These are phyloP conservation scores for Malus hybrid DNA, from an alignment of 331 rosid genomes.

Conservation along the genomic window DNA sequence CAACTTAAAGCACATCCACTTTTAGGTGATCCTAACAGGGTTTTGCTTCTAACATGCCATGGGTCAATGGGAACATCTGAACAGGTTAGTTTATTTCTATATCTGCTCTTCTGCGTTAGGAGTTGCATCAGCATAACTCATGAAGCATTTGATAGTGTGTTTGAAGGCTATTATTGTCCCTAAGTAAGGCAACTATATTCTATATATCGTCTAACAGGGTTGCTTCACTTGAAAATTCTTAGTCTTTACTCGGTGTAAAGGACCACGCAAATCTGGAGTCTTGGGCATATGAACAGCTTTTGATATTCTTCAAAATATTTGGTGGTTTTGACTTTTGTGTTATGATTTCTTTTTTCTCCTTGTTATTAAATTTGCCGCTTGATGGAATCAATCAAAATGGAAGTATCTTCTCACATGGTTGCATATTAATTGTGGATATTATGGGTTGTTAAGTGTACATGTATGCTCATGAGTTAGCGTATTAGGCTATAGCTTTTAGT, in stretches of 20 bases:
- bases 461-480: not conserved
- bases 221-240: not conserved
- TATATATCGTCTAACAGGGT: not conserved
- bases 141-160: not conserved
- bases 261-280: not conserved
- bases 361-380: too few species aligned
- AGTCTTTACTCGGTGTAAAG: not conserved
- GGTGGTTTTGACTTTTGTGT: not conserved
- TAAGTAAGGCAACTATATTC: not conserved
- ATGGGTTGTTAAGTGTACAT: not conserved
- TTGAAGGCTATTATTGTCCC: not conserved
- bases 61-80: constrained; percentile 98
- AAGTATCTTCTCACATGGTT: not conserved
- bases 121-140: not conserved
- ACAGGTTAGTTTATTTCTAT: constrained; percentile 49
- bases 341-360: not conserved
- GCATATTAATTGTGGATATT: not conserved
- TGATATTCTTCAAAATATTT: not conserved
- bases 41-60: constrained; percentile 85
- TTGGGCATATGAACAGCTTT: not conserved
- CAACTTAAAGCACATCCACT: constrained; percentile 95
- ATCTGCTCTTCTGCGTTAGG: not conserved
- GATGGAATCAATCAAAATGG: not conserved
- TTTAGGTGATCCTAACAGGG: constrained; percentile 92
- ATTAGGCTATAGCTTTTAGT: not conserved